Base-by-base conservation (phyloP, 2,329 filamentous ascomycete species). In the Fusarium domesticum region DNA sequence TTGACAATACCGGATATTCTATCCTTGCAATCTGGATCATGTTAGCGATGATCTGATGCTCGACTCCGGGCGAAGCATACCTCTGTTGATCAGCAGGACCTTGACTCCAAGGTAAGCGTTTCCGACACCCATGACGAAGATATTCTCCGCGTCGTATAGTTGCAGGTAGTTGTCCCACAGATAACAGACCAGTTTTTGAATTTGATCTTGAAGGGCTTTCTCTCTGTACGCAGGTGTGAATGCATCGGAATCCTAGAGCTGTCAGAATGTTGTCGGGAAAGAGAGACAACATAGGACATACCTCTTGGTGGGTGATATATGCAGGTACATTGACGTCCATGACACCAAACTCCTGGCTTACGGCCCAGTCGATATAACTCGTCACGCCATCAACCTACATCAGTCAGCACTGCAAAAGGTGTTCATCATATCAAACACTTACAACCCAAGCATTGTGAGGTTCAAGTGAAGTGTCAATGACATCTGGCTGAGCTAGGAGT, bases 121-220 rank as follows among this genome's bases (percentile, higher is more conserved):
- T n/a, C 93, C 93, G 2, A 95, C 82, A 1, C 93, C 92, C 62
- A 98, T 76, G 17, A 98, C 74, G 62, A 95, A 87, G 14, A 97
- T 80, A 40, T 92, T 81, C 6, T 84, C 82, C 0, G 79, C 75
- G 3, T 85, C 70, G 39, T 84, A 83, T 23, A 87, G 75, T 72
- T 96, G 88, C 16, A 98, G 82, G 61, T 96, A 96, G 62, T 98
- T 98, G 58, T 96, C 91, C 93, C 93, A 98, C 12, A 98, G 73
- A 61, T 96, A 97, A 48, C 79, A 83, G 5, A 92, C 81, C 10
- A 96, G 72, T 48, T 92, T 84, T 50, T 86, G 82, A 0, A 80
- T 83, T 64, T 80, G 79, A 42, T 74, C 72, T 50, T 85, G 76
- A 6, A 81, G 61, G 1, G 66, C 67, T 39, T 65, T 68, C 53